A percentile compares a stretch with the other conserved stretches of the same genome.
Evolutionary conservation across 2,329 filamentous ascomycete genomes (phyloP).

Genomic region (Truncatella angustata): DNA sequence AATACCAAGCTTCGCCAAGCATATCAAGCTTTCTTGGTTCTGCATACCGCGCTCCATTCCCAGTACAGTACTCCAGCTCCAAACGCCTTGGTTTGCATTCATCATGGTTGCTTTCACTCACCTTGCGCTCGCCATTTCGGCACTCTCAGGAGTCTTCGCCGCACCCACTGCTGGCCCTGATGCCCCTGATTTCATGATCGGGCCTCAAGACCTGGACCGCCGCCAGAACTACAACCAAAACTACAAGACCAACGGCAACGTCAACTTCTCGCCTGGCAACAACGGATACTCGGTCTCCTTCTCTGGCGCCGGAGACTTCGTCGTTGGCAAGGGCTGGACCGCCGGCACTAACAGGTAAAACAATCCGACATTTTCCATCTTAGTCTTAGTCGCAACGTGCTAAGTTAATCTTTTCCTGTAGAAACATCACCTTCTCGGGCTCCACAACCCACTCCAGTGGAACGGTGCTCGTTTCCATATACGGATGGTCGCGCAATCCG

Average conservation of each 20-base stretch:
- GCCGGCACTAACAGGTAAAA: slow-evolving; percentile 48
- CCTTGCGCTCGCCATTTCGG: slow-evolving; percentile 21
- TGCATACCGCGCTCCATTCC: too few species aligned
- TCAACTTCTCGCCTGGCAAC: slow-evolving; percentile 25
- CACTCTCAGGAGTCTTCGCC: slow-evolving; percentile 20
- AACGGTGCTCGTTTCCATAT: slow-evolving; percentile 32
- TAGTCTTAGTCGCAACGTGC: background rate
- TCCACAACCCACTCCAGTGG: slow-evolving; percentile 19
- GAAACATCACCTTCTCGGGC: slow-evolving; percentile 29
- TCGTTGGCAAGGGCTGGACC: slow-evolving; percentile 59
- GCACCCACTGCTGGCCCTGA: slow-evolving; percentile 20
- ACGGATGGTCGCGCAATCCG: slow-evolving; percentile 36
- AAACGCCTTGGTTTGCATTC: too few species aligned
- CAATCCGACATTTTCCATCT: background rate
- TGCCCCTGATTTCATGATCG: slow-evolving; percentile 25
- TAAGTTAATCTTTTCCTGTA: slow-evolving; percentile 7
- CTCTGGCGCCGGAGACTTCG: slow-evolving; percentile 48
- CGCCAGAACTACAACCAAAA: slow-evolving; percentile 39
- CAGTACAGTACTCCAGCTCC: too few species aligned
- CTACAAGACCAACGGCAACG: slow-evolving; percentile 37
- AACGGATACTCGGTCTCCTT: slow-evolving; percentile 42
- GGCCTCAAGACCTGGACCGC: slow-evolving; percentile 21
- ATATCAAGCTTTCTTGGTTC: too few species aligned
- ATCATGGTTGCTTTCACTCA: slow-evolving; percentile 22
- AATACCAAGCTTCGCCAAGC: too few species aligned